Evolutionary conservation across 306 rosid genomes (phyloP).

Genomic region (Glycine tomentella): DNA sequence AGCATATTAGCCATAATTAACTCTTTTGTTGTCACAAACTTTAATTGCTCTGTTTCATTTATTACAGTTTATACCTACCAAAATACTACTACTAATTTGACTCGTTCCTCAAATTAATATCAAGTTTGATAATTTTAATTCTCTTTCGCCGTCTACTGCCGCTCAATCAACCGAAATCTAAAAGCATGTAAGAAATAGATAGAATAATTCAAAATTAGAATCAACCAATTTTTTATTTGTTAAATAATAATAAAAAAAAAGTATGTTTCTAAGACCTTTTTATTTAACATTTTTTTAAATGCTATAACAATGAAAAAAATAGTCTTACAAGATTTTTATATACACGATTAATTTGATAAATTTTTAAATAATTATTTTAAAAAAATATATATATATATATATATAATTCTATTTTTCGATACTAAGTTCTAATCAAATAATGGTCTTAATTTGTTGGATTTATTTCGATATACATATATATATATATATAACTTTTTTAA

Average conservation of each 20-base stretch:
- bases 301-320: no score
- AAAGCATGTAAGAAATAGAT: background rate
- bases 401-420: no score
- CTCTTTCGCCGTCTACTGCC: constrained; percentile 8
- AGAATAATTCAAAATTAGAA: background rate
- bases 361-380: no score
- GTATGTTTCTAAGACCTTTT: background rate
- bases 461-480: no score
- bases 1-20: background rate
- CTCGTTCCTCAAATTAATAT: background rate
- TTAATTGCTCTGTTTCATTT: background rate
- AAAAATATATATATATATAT: no score
- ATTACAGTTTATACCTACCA: background rate
- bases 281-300: background rate
- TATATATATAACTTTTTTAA: no score
- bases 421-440: no score
- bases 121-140: no score
- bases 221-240: background rate
- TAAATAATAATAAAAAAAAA: no score
- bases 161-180: background rate
- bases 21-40: background rate
- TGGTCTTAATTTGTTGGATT: no score
- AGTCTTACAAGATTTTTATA: no score
- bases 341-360: no score
- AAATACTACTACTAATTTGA: background rate